Percentiles rank a stretch among this genome's conserved stretches.
Conservation (phyloP, 2,329 filamentous ascomycete species). For the Grosmannia clavigera region DNA sequence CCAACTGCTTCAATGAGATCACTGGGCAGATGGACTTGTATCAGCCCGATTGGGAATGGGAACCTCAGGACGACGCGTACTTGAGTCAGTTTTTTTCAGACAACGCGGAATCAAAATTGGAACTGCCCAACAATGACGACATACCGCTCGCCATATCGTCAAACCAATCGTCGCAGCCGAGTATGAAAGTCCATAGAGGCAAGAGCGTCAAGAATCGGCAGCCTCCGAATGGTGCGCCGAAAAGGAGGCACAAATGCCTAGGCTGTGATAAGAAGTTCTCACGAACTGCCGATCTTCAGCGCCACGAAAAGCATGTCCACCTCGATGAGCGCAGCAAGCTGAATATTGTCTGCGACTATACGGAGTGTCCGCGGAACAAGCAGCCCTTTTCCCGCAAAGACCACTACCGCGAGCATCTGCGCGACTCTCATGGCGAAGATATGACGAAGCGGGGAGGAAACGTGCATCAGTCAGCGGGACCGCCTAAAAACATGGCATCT, state of each 20-base stretch:
- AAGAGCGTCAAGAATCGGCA: background rate
- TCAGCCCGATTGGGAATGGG: too few species aligned
- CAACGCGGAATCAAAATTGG: background rate
- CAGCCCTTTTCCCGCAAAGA: constrained; percentile 41
- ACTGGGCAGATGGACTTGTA: too few species aligned
- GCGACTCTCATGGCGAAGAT: constrained; percentile 43
- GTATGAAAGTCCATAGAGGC: too few species aligned
- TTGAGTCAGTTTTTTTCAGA: too few species aligned
- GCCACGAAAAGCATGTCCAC: constrained; percentile 40
- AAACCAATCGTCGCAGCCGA: background rate
- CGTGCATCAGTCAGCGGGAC: background rate
- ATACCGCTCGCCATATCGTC: background rate
- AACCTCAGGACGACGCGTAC: too few species aligned
- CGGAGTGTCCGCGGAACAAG: constrained; percentile 29
- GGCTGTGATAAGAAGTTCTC: constrained; percentile 29
- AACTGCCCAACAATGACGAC: background rate
- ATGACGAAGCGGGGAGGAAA: constrained; percentile 32
- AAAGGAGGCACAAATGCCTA: background rate
- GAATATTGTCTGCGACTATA: constrained; percentile 39
- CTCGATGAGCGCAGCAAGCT: constrained; percentile 26
- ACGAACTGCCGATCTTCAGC: constrained; percentile 40
- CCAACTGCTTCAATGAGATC: too few species aligned
- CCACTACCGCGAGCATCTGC: constrained; percentile 44
- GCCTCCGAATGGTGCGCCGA: background rate
- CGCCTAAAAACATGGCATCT: background rate